These are phyloP conservation scores for Hyparrhenia diplandra DNA, from an alignment of 176 grass and related monocot species.

Conservation along the genomic window DNA sequence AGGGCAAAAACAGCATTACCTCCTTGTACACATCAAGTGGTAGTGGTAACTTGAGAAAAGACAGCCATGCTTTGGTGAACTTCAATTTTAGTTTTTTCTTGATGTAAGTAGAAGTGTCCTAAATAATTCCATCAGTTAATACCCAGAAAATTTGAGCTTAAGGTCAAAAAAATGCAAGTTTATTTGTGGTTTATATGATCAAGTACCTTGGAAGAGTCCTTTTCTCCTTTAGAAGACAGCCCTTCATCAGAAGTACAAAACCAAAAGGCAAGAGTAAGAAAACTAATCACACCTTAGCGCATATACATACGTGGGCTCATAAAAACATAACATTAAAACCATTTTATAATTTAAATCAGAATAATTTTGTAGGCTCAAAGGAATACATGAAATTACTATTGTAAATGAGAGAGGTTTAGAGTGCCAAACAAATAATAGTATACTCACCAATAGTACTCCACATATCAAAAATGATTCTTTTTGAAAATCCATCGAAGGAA, in stretches of 20 bases:
- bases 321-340: not conserved
- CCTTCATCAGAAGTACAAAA: conserved; percentile 47
- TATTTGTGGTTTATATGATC: conserved; percentile 25
- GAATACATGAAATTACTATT: not conserved
- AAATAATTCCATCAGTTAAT: conserved; percentile 25
- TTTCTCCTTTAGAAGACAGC: conserved; percentile 62
- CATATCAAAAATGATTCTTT: conserved; percentile 65
- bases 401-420: not conserved
- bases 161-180: conserved; percentile 6
- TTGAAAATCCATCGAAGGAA: conserved; percentile 53
- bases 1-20: conserved; percentile 44
- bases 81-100: conserved; percentile 72
- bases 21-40: conserved; percentile 96
- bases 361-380: not conserved
- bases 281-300: not conserved
- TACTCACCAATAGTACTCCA: conserved; percentile 70
- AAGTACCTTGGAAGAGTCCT: conserved; percentile 56
- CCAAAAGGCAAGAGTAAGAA: conserved; percentile 16
- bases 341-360: not conserved
- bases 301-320: not conserved
- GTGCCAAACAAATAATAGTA: not conserved
- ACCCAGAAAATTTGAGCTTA: conserved; percentile 12
- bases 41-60: conserved; percentile 88
- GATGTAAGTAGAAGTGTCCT: conserved; percentile 43
- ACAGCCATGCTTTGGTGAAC: conserved; percentile 86